These are phyloP conservation scores for Mycena crocata DNA, from an alignment of 768 basidiomycete species.

Conservation along the genomic window DNA sequence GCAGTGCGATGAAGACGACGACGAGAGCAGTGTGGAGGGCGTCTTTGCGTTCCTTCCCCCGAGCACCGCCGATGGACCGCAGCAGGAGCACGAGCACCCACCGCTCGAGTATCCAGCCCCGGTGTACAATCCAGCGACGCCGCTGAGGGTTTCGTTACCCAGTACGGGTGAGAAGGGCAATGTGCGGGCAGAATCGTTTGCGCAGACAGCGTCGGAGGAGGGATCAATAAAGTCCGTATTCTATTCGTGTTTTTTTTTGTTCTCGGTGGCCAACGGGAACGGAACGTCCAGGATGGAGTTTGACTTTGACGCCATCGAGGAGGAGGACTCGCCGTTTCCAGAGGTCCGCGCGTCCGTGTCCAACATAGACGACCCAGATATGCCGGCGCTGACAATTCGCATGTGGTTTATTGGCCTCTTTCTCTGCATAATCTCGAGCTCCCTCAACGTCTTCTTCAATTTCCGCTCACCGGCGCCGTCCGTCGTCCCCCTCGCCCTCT, in stretches of 20 bases:
- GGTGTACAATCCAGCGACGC: slow-evolving; percentile 37
- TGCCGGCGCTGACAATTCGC: slow-evolving; percentile 93
- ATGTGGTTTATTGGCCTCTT: slow-evolving; percentile 91
- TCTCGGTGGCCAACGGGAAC: slow-evolving; percentile 33
- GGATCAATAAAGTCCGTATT: slow-evolving; percentile 69
- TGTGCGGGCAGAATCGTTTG: slow-evolving; percentile 31
- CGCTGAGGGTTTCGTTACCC: slow-evolving; percentile 29
- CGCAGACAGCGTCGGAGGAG: slow-evolving; percentile 41
- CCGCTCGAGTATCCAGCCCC: slow-evolving; percentile 37
- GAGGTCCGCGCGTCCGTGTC: slow-evolving; percentile 97
- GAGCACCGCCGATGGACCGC: slow-evolving; percentile 69
- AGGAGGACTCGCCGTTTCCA: slow-evolving; percentile 96
- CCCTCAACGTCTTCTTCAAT: slow-evolving; percentile 93
- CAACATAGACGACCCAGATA: slow-evolving; percentile 98
- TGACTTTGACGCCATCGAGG: slow-evolving; percentile 84
- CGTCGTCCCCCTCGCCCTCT: slow-evolving; percentile 84
- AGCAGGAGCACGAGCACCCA: slow-evolving; percentile 43
- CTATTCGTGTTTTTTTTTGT: slow-evolving; percentile 27
- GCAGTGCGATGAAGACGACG: slow-evolving; percentile 75
- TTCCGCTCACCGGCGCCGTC: slow-evolving; percentile 91
- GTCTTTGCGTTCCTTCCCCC: slow-evolving; percentile 93
- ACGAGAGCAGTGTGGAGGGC: slow-evolving; percentile 83
- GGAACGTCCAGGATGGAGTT: slow-evolving; percentile 77
- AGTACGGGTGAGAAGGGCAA: slow-evolving; percentile 32
- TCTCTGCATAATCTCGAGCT: slow-evolving; percentile 72